Evolutionary conservation across 768 basidiomycete genomes (phyloP).

Genomic region (Tulasnella sp.): DNA sequence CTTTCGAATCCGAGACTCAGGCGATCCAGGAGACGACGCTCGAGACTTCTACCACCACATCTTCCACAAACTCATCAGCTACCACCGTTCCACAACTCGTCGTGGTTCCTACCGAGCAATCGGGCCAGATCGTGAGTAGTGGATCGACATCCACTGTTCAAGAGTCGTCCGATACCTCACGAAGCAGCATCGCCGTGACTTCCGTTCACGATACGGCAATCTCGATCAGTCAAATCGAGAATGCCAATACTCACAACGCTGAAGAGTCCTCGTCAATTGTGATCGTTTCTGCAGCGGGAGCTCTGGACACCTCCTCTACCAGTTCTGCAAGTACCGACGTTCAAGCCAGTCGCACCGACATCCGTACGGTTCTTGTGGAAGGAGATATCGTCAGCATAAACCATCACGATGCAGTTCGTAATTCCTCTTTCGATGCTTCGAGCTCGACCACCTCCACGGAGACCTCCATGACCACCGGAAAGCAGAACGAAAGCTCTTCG

Average conservation of each 20-base stretch:
- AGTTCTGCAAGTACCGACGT: not conserved
- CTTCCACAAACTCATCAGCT: not conserved
- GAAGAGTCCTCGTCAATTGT: not conserved
- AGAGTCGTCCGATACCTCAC: not conserved
- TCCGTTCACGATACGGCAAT: not conserved
- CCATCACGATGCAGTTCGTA: not conserved
- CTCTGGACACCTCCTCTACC: not conserved
- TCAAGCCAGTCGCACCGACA: not conserved
- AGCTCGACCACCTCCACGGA: not conserved
- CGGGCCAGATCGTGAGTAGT: too few relatives aligned
- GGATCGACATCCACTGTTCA: too few relatives aligned
- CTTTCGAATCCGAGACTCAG: not conserved
- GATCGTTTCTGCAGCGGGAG: not conserved
- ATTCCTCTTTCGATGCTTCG: not conserved
- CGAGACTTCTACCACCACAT: not conserved
- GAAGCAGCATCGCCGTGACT: not conserved
- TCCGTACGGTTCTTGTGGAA: not conserved
- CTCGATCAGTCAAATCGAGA: too few relatives aligned
- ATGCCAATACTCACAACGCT: too few relatives aligned
- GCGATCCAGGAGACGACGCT: not conserved
- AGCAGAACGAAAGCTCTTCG: not conserved
- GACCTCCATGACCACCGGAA: not conserved
- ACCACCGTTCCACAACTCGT: not conserved
- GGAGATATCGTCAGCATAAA: not conserved
- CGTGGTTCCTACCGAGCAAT: too few relatives aligned